Evolutionary conservation across 208 protist species (phyloP).

Genomic region (Acanthamoeba polyphaga): DNA sequence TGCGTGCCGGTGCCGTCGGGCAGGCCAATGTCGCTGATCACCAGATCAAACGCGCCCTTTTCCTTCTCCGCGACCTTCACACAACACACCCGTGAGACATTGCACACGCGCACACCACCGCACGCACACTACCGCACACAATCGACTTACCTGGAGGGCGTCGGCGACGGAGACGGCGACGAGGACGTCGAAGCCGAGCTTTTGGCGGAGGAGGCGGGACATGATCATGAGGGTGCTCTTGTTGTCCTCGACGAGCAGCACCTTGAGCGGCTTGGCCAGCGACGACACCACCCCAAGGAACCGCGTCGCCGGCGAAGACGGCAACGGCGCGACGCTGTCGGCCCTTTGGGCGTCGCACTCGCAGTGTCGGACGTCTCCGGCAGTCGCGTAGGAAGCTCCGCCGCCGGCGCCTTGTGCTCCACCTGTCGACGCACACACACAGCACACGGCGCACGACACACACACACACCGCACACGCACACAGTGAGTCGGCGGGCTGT

Average conservation of each 20-base stretch:
- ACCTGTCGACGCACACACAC: too few relatives aligned
- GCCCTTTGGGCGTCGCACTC: too few relatives aligned
- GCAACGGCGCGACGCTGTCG: too few relatives aligned
- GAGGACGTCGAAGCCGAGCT: not conserved
- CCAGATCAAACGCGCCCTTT: conserved; percentile 55
- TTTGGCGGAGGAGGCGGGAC: conserved; percentile 21
- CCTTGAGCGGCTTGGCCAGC: not conserved
- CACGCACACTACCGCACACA: not conserved
- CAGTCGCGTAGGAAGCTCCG: too few relatives aligned
- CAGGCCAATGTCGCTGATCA: conserved; percentile 74
- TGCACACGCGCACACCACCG: not conserved
- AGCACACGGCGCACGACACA: too few relatives aligned
- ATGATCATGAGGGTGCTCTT: conserved; percentile 55
- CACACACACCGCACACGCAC: too few relatives aligned
- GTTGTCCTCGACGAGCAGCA: conserved; percentile 56
- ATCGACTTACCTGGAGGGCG: not conserved
- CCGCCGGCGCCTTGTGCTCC: too few relatives aligned
- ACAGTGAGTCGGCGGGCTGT: not conserved
- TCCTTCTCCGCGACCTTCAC: not conserved
- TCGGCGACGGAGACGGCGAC: not conserved
- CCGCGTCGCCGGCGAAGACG: too few relatives aligned
- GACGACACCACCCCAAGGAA: too few relatives aligned
- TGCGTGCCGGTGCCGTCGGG: conserved; percentile 41
- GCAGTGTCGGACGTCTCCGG: too few relatives aligned
- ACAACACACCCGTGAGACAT: too few relatives aligned